Percentiles rank a stretch among this genome's conserved stretches.
These are phyloP conservation scores for Recurvomyces mirabilis DNA, from an alignment of 495 filamentous ascomycete species.

Conservation along the genomic window DNA sequence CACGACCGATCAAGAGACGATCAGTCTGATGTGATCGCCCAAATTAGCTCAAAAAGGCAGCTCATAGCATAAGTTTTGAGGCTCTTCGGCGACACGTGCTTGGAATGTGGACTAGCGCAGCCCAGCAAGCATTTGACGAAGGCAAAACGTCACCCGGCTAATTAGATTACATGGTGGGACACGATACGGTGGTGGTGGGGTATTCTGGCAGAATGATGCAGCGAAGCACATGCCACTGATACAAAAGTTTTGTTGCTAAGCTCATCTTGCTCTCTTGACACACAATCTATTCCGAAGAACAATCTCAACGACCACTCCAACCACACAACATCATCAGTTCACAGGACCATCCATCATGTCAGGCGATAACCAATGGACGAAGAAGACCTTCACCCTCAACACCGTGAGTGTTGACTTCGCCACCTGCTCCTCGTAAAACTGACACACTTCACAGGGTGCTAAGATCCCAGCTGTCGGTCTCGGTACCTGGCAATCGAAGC, in stretches of 20 bases:
- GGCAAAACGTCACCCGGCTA: too few species aligned
- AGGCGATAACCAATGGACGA: constrained; percentile 19
- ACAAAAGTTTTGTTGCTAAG: constrained; percentile 3
- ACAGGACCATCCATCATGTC: neutral
- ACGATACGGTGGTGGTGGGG: neutral
- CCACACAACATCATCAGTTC: neutral
- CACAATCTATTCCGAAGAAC: neutral
- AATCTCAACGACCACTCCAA: neutral
- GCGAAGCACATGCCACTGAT: neutral
- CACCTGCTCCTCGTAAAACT: neutral
- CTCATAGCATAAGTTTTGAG: too few species aligned
- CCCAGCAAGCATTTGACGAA: too few species aligned
- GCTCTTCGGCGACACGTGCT: too few species aligned
- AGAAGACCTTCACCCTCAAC: constrained; percentile 64
- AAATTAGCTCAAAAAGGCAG: too few species aligned
- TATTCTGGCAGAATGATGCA: constrained; percentile 5
- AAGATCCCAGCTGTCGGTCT: constrained; percentile 73
- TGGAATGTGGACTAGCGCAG: too few species aligned
- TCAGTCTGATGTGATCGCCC: too few species aligned
- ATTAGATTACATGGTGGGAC: neutral
- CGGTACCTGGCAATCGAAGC: constrained; percentile 68
- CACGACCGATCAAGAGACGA: too few species aligned
- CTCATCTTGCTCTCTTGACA: neutral
- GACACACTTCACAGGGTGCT: constrained; percentile 34
- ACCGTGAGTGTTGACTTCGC: constrained; percentile 30